Conservation (phyloP, 202 grass and related monocot genomes). For the Cymbopogon flexuosus region DNA sequence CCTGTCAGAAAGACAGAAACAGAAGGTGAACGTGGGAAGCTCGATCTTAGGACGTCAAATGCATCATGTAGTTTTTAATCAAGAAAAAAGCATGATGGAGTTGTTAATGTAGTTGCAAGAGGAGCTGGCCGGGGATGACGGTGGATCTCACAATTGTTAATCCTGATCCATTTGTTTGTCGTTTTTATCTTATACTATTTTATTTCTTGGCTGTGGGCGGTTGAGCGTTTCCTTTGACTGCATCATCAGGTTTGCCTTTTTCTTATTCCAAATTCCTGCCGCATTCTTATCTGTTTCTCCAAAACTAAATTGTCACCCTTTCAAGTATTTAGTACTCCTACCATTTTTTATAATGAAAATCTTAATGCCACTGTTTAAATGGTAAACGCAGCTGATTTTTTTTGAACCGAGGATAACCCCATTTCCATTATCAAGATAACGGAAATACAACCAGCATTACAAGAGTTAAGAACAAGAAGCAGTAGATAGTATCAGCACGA, state of each 20-base stretch:
- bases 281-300: background rate
- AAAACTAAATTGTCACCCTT: background rate
- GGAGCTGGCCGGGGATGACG: slow-evolving; percentile 30
- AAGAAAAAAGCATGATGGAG: slow-evolving; percentile 27
- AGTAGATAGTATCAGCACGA: too few relatives aligned
- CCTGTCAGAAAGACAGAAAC: slow-evolving; percentile 13
- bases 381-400: too few relatives aligned
- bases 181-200: background rate
- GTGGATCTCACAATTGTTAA: slow-evolving; percentile 17
- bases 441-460: too few relatives aligned
- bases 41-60: background rate
- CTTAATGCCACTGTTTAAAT: background rate
- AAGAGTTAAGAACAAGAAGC: too few relatives aligned
- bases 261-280: slow-evolving; percentile 4
- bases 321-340: background rate
- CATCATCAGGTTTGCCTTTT: background rate
- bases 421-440: too few relatives aligned
- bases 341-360: background rate
- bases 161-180: background rate
- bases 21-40: background rate
- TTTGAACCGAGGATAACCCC: too few relatives aligned
- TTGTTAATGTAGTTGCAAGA: slow-evolving; percentile 33
- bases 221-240: slow-evolving; percentile 43
- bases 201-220: slow-evolving; percentile 24
- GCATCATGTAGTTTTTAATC: slow-evolving; percentile 38